Percentiles rank a stretch among this genome's conserved stretches.
phyloP scores from a whole-genome alignment of 352 stramenopile species.

The Pythium phragmiticola region DNA sequence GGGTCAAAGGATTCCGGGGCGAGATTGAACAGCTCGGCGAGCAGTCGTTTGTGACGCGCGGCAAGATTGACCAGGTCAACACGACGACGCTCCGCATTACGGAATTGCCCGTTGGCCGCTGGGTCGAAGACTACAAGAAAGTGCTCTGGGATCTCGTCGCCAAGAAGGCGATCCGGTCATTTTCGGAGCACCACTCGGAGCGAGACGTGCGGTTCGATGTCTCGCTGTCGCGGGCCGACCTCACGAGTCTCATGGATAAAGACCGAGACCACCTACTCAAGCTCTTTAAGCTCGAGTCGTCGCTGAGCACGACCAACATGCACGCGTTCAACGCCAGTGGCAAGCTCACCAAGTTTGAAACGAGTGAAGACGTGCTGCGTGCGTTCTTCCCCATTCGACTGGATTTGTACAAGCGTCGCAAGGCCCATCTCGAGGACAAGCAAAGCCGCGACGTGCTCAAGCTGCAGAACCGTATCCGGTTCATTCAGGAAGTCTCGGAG shows the following conservation, averaged over 20 bases:
- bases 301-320: conserved; percentile 97
- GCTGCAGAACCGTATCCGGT: conserved; percentile 96
- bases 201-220: conserved; percentile 83
- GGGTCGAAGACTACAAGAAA: conserved; percentile 99
- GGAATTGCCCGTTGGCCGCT: conserved; percentile 96
- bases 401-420: conserved; percentile 83
- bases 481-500: conserved; percentile 95
- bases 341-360: conserved; percentile 92
- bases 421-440: conserved; percentile 77
- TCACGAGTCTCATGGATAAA: conserved; percentile 69
- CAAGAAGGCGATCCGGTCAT: conserved; percentile 85
- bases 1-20: conserved; percentile 95
- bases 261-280: conserved; percentile 65
- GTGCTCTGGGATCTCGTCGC: conserved; percentile 92
- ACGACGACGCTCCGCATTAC: conserved; percentile 94
- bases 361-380: conserved; percentile 89
- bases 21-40: conserved; percentile 73
- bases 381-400: conserved; percentile 94
- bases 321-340: conserved; percentile 93
- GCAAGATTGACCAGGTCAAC: conserved; percentile 74
- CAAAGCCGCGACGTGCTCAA: conserved; percentile 85
- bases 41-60: conserved; percentile 75
- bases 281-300: conserved; percentile 93
- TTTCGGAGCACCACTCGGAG: conserved; percentile 98
- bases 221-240: conserved; percentile 66